A percentile compares a stretch with the other conserved stretches of the same genome.
These are phyloP conservation scores for Aureobasidium sp. DNA, from an alignment of 2,329 filamentous ascomycete genomes.

Conservation along the genomic window DNA sequence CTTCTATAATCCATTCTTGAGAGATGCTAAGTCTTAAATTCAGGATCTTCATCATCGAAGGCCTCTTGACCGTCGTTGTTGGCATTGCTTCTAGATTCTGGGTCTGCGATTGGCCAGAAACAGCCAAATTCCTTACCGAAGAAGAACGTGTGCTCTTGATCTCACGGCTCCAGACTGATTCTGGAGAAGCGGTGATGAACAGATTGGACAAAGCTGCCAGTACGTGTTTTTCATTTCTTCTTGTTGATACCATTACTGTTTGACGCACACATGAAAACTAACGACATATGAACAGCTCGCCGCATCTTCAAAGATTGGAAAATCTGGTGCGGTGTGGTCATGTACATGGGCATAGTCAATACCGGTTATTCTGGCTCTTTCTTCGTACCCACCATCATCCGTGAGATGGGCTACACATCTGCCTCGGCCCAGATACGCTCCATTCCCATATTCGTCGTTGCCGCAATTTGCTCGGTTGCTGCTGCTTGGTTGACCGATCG, in stretches of 20 bases:
- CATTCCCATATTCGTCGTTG: slow-evolving; percentile 35
- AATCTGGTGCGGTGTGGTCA: slow-evolving; percentile 36
- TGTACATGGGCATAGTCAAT: slow-evolving; percentile 35
- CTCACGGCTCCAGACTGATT: slow-evolving; percentile 31
- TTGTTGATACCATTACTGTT: background rate
- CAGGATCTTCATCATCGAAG: slow-evolving; percentile 27
- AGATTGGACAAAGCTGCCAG: slow-evolving; percentile 44
- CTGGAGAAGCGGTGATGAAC: slow-evolving; percentile 45
- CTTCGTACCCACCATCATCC: slow-evolving; percentile 38
- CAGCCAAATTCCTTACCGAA: slow-evolving; percentile 38
- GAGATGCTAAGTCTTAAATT: background rate
- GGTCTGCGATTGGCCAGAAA: slow-evolving; percentile 40
- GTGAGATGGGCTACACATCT: slow-evolving; percentile 35
- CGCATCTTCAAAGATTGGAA: slow-evolving; percentile 44
- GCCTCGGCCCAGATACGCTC: slow-evolving; percentile 33
- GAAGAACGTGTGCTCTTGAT: slow-evolving; percentile 40
- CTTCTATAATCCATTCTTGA: slow-evolving; percentile 8
- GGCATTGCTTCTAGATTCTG: slow-evolving; percentile 23
- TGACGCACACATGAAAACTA: background rate
- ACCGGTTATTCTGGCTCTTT: slow-evolving; percentile 40
- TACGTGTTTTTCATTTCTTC: slow-evolving; percentile 21
- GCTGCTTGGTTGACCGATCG: slow-evolving; percentile 46
- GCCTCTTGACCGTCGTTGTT: slow-evolving; percentile 24
- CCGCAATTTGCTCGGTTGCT: slow-evolving; percentile 32
- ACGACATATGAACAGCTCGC: background rate